Evolutionary conservation across 805 yeast genomes (phyloP), one percentile per base, ranked within the genome.

Genomic region (Sugiyamaella smithiae): DNA sequence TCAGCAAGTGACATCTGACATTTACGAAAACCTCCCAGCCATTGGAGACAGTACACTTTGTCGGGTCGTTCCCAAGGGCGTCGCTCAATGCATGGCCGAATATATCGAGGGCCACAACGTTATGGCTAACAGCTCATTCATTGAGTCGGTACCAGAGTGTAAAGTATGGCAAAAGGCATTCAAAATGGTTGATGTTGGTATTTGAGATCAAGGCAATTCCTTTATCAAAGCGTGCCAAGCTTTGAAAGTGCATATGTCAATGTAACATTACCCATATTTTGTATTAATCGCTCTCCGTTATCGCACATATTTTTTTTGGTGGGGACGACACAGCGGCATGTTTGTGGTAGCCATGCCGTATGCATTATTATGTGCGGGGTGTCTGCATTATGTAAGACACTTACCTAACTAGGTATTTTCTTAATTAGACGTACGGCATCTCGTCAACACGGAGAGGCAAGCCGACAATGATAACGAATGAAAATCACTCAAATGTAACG

Each of bases 11-110:
- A 19, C 16, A 14, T 11, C 12, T 19, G 22, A 35, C 16, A 19
- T 35, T 12, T 12, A 35, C 16, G 38, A 35, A 12, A 35, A 35
- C 8, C 11, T 19, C 20, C 22, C 22, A 11, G 22, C 38, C 11
- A 14, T 4, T 19, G 38, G 38, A 3, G 38, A 35, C 22, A 35
- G 7, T 20, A 35, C 38, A 12, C 38, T 35, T 14, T 35, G 38
- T 20, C 38, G 38, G 22, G 20, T 35, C 11, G 38, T 35, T 35
- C 38, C 38, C 22, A 35, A 35, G 38, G 16, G 20, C 8, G 38
- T 5, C 4, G 12, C 38, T 35, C 4, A 14, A 19, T 35, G 38
- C 16, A 35, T 35, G 38, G 38, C 38, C 5, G 38, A 35, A 3
- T 35, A 35, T 19, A 35, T 35, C 22, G 38, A 35, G 22, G 16